These are phyloP conservation scores for Emericellopsis cladophorae DNA, from an alignment of 2,329 filamentous ascomycete species.

Conservation along the genomic window DNA sequence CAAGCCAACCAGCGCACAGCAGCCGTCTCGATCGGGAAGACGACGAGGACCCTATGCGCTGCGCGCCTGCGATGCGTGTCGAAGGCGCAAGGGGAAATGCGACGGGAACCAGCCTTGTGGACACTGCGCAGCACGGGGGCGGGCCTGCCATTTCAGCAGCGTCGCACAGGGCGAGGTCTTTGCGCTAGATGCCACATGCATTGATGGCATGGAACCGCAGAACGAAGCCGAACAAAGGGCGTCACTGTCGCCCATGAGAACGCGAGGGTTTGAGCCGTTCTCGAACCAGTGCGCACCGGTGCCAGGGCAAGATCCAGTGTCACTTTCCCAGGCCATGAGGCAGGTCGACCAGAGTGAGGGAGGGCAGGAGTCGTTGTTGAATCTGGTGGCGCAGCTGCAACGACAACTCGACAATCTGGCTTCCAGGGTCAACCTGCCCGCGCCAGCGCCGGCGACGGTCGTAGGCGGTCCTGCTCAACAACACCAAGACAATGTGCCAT, in stretches of 20 bases:
- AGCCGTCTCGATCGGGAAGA: not conserved
- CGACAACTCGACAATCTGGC: slow-evolving; percentile 3
- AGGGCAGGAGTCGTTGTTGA: slow-evolving; percentile 2
- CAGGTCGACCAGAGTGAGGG: not conserved
- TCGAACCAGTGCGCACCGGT: too few species aligned
- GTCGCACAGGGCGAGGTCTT: not conserved
- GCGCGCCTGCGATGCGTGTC: slow-evolving; percentile 11
- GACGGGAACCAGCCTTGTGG: slow-evolving; percentile 9
- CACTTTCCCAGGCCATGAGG: too few species aligned
- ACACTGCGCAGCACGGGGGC: slow-evolving; percentile 6
- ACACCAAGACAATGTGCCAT: too few species aligned
- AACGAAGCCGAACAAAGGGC: too few species aligned
- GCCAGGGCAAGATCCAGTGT: too few species aligned
- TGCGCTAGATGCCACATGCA: not conserved
- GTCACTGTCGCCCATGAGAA: too few species aligned
- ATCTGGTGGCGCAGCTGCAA: slow-evolving; percentile 2
- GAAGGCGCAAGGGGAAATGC: slow-evolving; percentile 11
- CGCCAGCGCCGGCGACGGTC: too few species aligned
- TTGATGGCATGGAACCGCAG: too few species aligned
- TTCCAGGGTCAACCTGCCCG: slow-evolving; percentile 1
- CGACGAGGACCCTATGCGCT: slow-evolving; percentile 9
- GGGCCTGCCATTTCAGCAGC: slow-evolving; percentile 6
- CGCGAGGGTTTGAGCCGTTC: too few species aligned
- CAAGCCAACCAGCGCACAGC: too few species aligned
- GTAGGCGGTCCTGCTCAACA: too few species aligned